Percentiles rank a stretch among this genome's conserved stretches.
Conservation (phyloP, 2,329 filamentous ascomycete species). For the Ophiocordyceps polyrhachis-furcata region DNA sequence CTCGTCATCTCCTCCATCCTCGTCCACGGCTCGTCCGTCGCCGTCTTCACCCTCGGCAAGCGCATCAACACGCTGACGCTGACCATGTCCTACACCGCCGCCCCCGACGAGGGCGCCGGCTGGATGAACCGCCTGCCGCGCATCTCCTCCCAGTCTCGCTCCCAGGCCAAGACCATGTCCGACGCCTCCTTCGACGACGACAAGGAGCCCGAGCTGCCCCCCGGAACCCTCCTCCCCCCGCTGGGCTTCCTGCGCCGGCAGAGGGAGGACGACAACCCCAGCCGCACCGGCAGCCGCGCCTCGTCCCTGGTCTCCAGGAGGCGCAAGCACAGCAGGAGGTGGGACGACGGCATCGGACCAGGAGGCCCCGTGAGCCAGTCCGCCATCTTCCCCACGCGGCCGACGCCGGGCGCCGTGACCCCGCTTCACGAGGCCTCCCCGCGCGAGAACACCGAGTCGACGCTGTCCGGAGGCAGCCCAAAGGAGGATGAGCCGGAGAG, state of each 20-base stretch:
- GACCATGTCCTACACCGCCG: constrained; percentile 89
- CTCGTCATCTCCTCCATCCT: constrained; percentile 87
- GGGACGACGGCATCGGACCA: constrained; percentile 53
- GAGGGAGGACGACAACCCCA: constrained; percentile 51
- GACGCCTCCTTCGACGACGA: constrained; percentile 51
- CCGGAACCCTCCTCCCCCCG: constrained; percentile 54
- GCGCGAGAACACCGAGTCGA: constrained; percentile 15
- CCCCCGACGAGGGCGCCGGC: constrained; percentile 67
- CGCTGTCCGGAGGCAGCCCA: constrained; percentile 14
- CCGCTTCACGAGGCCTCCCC: constrained; percentile 12
- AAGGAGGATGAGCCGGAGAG: constrained; percentile 12
- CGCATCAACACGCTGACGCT: constrained; percentile 92
- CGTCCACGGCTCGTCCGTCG: constrained; percentile 93
- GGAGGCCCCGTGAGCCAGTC: constrained; percentile 82
- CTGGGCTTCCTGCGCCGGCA: constrained; percentile 68
- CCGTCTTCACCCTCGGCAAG: constrained; percentile 93
- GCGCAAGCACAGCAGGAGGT: constrained; percentile 43
- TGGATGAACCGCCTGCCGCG: constrained; percentile 91
- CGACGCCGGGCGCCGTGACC: constrained; percentile 8
- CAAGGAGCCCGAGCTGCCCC: constrained; percentile 41
- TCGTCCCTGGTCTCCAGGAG: constrained; percentile 42
- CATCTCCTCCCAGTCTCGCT: constrained; percentile 49
- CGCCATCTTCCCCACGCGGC: constrained; percentile 57
- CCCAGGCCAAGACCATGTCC: constrained; percentile 70
- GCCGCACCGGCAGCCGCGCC: constrained; percentile 33